Percentiles rank a stretch among this genome's conserved stretches.
phyloP scores from a whole-genome alignment of 805 yeast genomes.

The Hanseniaspora meyeri region DNA sequence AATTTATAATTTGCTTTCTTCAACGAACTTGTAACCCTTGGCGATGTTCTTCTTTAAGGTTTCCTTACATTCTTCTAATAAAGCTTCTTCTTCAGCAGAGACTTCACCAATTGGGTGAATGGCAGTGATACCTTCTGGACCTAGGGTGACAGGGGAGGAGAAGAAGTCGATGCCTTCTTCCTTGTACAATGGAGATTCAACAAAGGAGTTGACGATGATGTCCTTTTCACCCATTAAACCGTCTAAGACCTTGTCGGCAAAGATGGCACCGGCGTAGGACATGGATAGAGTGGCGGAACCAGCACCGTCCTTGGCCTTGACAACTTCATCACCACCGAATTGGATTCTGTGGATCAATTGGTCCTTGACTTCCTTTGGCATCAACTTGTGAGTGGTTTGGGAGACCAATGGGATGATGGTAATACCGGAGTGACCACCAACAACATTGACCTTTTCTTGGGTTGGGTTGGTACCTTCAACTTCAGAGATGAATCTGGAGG shows the following conservation, averaged over 20 bases:
- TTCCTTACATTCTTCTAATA: slow-evolving; percentile 72
- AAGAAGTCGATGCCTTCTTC: slow-evolving; percentile 91
- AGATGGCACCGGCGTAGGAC: slow-evolving; percentile 84
- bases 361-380: slow-evolving; percentile 54
- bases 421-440: slow-evolving; percentile 96
- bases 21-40: slow-evolving; percentile 84
- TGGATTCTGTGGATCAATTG: slow-evolving; percentile 75
- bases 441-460: slow-evolving; percentile 68
- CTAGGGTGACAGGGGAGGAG: slow-evolving; percentile 88
- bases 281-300: slow-evolving; percentile 88
- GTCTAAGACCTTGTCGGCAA: slow-evolving; percentile 51
- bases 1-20: slow-evolving; percentile 32
- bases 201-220: slow-evolving; percentile 55
- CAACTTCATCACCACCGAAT: slow-evolving; percentile 94
- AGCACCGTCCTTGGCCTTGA: slow-evolving; percentile 84
- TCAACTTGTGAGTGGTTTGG: slow-evolving; percentile 59
- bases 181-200: slow-evolving; percentile 72
- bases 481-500: slow-evolving; percentile 68
- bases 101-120: slow-evolving; percentile 68
- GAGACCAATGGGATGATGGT: slow-evolving; percentile 90
- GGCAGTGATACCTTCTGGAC: slow-evolving; percentile 76
- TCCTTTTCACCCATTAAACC: slow-evolving; percentile 55
- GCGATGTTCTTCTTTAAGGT: slow-evolving; percentile 81
- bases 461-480: slow-evolving; percentile 49
- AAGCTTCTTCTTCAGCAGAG: slow-evolving; percentile 67